Evolutionary conservation across 2,329 filamentous ascomycete genomes (phyloP).

Genomic region (Ploettnerulaceae sp.): DNA sequence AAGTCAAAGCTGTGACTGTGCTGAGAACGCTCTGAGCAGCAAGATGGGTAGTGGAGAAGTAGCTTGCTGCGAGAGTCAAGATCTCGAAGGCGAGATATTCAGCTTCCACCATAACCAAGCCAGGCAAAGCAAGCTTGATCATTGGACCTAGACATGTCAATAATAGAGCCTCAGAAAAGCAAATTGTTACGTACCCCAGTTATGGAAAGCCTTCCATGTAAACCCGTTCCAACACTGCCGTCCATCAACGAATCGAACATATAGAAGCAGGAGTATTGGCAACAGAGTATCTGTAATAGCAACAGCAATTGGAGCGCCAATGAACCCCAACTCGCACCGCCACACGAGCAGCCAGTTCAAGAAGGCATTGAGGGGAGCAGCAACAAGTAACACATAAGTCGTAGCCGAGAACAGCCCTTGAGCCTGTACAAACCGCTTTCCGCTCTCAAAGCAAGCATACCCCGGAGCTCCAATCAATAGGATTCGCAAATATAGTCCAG

Average conservation of each 20-base stretch:
- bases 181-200: conserved; percentile 51
- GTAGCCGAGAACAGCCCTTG: conserved; percentile 79
- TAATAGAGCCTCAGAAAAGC: neutral
- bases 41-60: conserved; percentile 72
- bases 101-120: conserved; percentile 89
- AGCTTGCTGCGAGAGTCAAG: conserved; percentile 75
- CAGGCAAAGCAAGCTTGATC: conserved; percentile 82
- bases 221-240: conserved; percentile 79
- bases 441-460: conserved; percentile 70
- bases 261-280: conserved; percentile 66
- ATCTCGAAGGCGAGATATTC: conserved; percentile 94
- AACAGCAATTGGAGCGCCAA: conserved; percentile 76
- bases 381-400: conserved; percentile 70
- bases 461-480: conserved; percentile 67
- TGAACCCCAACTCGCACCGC: conserved; percentile 63
- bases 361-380: conserved; percentile 70
- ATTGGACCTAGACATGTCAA: conserved; percentile 51
- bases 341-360: conserved; percentile 78
- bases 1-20: conserved; percentile 73
- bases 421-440: conserved; percentile 76
- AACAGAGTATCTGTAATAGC: conserved; percentile 71
- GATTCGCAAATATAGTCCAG: conserved; percentile 68
- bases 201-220: conserved; percentile 61
- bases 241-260: conserved; percentile 67
- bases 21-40: conserved; percentile 85